Evolutionary conservation across 1,139 yeast genomes (phyloP), one percentile per base, ranked within the genome.

Genomic region (Geotrichum europaeum): DNA sequence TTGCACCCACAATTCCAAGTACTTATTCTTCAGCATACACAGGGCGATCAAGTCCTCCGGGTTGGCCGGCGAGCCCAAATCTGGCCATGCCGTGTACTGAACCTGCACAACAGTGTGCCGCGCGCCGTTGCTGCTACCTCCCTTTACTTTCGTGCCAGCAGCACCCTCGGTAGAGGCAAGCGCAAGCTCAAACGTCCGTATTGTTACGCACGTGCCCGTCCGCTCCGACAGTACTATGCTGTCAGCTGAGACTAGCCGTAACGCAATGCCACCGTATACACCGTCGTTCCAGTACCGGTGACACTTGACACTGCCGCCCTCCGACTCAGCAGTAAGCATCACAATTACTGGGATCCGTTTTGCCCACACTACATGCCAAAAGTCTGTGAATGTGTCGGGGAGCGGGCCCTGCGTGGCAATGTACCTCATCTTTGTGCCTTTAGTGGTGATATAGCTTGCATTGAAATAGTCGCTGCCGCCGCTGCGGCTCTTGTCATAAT

Each of bases 361-460:
- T 55, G 82, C 78, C 79, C 85, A 80, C 0, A 87, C 79, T 59
- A 87, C 86, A 67, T 84, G 83, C 95, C 96, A 90, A 69, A 89
- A 89, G 70, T 89, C 96, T 15, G 84, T 85, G 62, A 86, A 80
- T 0, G 96, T 88, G 25, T 85, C 83, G 2, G 85, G 84, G 50
- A 89, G 73, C 1, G 97, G 97, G 0, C 95, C 96, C 67, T 89
- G 96, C 0, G 96, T 86, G 0, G 96, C 96, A 65, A 89, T 86
- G 69, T 86, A 87, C 57, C 80, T 76, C 49, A 72, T 71, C 56
- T 67, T 66, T 36, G 70, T 78, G 66, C 64, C 65, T n/a, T 60
- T 68, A 57, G 68, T 73, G 2, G 73, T 66, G 28, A 85, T 73
- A 67, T 81, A 82, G 64, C 83, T 82, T 1, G 90, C 91, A 69